Evolutionary conservation across 2,329 filamentous ascomycete genomes (phyloP).

Genomic region (Diaporthe helianthi): DNA sequence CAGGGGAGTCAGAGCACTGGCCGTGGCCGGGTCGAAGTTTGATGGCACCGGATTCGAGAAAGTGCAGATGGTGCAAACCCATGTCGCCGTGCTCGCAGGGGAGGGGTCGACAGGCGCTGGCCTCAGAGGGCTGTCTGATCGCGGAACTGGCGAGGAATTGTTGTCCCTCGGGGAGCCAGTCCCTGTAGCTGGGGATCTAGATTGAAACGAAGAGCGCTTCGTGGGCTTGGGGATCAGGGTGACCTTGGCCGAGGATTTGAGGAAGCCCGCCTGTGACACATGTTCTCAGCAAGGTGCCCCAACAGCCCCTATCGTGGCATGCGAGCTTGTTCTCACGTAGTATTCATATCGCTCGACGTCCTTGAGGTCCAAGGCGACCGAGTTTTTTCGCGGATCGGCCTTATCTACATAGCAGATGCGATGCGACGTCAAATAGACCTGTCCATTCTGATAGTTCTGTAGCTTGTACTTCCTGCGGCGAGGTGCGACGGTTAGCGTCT

Average conservation of each 20-base stretch:
- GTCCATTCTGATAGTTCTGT: slow-evolving; percentile 90
- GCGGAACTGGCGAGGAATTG: slow-evolving; percentile 53
- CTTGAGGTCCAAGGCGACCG: slow-evolving; percentile 84
- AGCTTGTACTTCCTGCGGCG: slow-evolving; percentile 86
- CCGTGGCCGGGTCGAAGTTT: slow-evolving; percentile 88
- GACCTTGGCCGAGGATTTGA: slow-evolving; percentile 94
- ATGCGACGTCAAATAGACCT: slow-evolving; percentile 95
- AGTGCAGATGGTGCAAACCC: slow-evolving; percentile 95
- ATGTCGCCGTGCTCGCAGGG: slow-evolving; percentile 72
- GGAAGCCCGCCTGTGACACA: slow-evolving; percentile 74
- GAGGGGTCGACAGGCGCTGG: slow-evolving; percentile 53
- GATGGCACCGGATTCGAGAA: slow-evolving; percentile 92
- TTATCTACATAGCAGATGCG: slow-evolving; percentile 95
- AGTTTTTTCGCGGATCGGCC: slow-evolving; percentile 82
- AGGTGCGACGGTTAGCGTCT: slow-evolving; percentile 25
- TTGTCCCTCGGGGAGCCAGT: slow-evolving; percentile 53
- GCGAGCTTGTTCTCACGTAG: slow-evolving; percentile 64
- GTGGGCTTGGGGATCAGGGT: slow-evolving; percentile 83
- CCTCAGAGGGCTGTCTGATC: slow-evolving; percentile 52
- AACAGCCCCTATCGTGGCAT: not conserved
- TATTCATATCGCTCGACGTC: slow-evolving; percentile 91
- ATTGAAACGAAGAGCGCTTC: slow-evolving; percentile 68
- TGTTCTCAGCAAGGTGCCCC: slow-evolving; percentile 36
- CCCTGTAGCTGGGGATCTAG: slow-evolving; percentile 56
- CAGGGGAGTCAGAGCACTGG: slow-evolving; percentile 78